Conservation (phyloP, 371 early-diverging fungal species). For the Polyrhizophydium stewartii region DNA sequence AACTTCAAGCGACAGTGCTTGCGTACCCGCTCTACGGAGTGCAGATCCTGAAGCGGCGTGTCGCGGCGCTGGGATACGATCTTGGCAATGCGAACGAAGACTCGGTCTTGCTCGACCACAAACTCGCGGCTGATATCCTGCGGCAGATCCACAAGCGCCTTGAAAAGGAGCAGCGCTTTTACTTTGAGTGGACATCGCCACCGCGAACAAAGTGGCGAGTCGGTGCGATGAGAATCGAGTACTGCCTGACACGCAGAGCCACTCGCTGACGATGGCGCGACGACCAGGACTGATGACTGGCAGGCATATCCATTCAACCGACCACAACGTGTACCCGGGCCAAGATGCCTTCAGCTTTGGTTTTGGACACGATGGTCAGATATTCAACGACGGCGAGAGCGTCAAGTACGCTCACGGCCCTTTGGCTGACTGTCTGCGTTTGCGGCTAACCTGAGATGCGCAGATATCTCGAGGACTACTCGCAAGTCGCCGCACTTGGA, state of each 20-base stretch:
- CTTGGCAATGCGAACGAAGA: conserved; percentile 28
- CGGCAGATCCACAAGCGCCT: conserved; percentile 27
- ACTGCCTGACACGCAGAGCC: background rate
- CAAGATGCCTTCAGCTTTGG: conserved; percentile 33
- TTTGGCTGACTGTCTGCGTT: background rate
- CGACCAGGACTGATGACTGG: conserved; percentile 4
- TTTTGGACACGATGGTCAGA: conserved; percentile 16
- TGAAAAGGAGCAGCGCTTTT: conserved; percentile 31
- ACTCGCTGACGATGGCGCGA: background rate
- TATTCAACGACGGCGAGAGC: conserved; percentile 16
- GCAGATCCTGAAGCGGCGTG: conserved; percentile 30
- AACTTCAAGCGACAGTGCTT: conserved; percentile 34
- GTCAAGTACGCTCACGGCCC: too few relatives aligned
- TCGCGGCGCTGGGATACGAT: conserved; percentile 36
- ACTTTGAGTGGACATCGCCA: conserved; percentile 39
- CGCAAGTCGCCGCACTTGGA: conserved; percentile 2
- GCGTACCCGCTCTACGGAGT: conserved; percentile 36
- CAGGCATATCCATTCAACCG: background rate
- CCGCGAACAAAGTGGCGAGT: conserved; percentile 32
- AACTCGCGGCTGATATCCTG: conserved; percentile 23
- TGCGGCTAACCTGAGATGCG: too few relatives aligned
- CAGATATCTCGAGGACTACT: background rate
- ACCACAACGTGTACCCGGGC: conserved; percentile 27
- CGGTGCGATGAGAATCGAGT: conserved; percentile 15
- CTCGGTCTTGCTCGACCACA: conserved; percentile 19